Evolutionary conservation across 1,284 basidiomycete species (phyloP).

Genomic region (Lignosus rhinocerotis): DNA sequence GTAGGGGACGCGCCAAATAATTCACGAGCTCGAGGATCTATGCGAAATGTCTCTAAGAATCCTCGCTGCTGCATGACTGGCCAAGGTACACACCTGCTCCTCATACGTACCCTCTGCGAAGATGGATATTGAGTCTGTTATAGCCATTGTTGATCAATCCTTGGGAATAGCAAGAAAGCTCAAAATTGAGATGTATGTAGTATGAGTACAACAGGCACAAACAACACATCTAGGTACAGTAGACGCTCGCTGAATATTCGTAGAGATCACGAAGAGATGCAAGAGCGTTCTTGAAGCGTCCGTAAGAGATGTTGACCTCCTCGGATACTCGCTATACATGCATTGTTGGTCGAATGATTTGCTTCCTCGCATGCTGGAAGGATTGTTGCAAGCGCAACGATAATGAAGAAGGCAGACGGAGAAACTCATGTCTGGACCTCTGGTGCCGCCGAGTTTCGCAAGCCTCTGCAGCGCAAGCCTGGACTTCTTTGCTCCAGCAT

Average conservation of each 20-base stretch:
- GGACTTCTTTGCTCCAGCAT: constrained; percentile 16
- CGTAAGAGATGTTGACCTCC: too few relatives aligned
- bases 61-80: neutral
- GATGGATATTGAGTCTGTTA: constrained; percentile 78
- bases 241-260: constrained; percentile 3
- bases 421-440: constrained; percentile 14
- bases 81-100: constrained; percentile 63
- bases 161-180: constrained; percentile 14
- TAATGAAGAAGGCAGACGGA: constrained; percentile 9
- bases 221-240: constrained; percentile 3
- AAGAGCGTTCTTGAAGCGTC: too few relatives aligned
- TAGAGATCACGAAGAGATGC: neutral
- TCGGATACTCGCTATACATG: too few relatives aligned
- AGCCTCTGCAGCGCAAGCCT: constrained; percentile 11
- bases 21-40: constrained; percentile 81
- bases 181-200: constrained; percentile 17
- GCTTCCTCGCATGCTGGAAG: neutral
- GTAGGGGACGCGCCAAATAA: constrained; percentile 68
- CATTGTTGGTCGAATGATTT: too few relatives aligned
- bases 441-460: constrained; percentile 22
- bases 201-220: constrained; percentile 15
- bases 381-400: neutral
- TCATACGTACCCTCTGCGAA: constrained; percentile 88
- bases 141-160: constrained; percentile 36
- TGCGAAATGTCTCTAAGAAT: constrained; percentile 13